Evolutionary conservation across 805 yeast species (phyloP), one percentile per base, ranked within the genome.

Genomic region (Metschnikowia continentalis): DNA sequence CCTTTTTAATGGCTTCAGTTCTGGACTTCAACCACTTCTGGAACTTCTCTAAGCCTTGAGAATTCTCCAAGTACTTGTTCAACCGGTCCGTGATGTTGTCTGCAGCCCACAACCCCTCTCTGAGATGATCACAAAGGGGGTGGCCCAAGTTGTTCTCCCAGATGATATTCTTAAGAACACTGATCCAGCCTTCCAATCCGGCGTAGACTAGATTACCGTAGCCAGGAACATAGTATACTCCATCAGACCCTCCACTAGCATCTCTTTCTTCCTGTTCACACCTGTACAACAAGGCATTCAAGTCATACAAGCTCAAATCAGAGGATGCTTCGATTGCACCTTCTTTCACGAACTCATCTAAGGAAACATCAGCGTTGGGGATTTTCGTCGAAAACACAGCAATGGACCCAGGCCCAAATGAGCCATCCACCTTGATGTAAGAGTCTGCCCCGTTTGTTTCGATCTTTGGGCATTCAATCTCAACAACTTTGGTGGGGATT

Each of bases 151-250:
- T 83, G 62, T 92, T 92, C 38, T 72, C 69, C 63, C 76, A 73
- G 22, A 90, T 83, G 2, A 90, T 78, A 30, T 72, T 65, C 50
- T 80, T 77, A 56, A 92, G 67, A 1, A 83, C 84, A 0, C 89
- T 75, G 42, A 83, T 80, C 96, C 96, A 92, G 1, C 99, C 98
- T 66, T 90, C 95, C 20, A 94, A 71, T 10, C 99, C 99, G 38
- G 96, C 91, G 67, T 89, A 92, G 0, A 83, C 86, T 42, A 91
- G 71, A 14, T 73, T 72, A 0, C 97, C 97, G 65, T 78, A 72
- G 32, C 77, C 74, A 0, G 98, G 97, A 43, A 92, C 75, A 45
- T 69, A 65, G 68, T 94, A 92, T 0, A 80, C 80, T 8, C 97
- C 96, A 42, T 78, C 84, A 7, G 66, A 59, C 5, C 96, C 96